A percentile compares a stretch with the other conserved stretches of the same genome.
Conservation (phyloP, 495 filamentous ascomycete genomes). For the Penicillium tannophilum region DNA sequence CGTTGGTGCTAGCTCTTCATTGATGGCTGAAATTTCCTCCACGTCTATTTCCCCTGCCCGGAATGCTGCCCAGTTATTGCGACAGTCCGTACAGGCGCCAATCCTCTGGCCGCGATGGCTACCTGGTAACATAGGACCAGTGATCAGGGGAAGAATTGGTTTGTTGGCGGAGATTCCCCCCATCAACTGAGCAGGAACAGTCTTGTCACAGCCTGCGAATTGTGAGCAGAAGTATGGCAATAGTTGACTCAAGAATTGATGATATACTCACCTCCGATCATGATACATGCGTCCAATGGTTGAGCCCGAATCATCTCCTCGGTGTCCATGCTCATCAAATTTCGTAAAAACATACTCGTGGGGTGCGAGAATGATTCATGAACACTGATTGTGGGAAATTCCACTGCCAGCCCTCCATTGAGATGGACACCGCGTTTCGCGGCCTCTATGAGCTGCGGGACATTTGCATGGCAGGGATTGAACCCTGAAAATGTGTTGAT, state of each 20-base stretch:
- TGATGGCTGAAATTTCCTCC: slow-evolving; percentile 66
- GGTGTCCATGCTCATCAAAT: slow-evolving; percentile 73
- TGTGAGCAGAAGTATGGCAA: slow-evolving; percentile 2
- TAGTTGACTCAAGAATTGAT: not conserved
- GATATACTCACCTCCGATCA: slow-evolving; percentile 59
- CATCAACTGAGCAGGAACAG: slow-evolving; percentile 68
- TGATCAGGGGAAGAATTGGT: slow-evolving; percentile 62
- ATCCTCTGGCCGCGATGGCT: slow-evolving; percentile 59
- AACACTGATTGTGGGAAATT: slow-evolving; percentile 68
- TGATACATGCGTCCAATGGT: slow-evolving; percentile 63
- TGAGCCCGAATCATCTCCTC: slow-evolving; percentile 71
- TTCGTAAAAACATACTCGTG: slow-evolving; percentile 69
- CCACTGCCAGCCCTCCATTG: slow-evolving; percentile 60
- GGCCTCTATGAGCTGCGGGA: slow-evolving; percentile 68
- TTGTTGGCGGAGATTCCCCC: slow-evolving; percentile 71
- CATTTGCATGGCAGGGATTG: slow-evolving; percentile 70
- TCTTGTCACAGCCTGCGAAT: slow-evolving; percentile 63
- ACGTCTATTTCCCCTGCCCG: slow-evolving; percentile 62
- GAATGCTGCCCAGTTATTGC: slow-evolving; percentile 68
- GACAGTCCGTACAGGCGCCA: slow-evolving; percentile 68
- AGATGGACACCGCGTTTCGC: slow-evolving; percentile 64
- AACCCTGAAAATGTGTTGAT: slow-evolving; percentile 67
- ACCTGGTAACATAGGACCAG: slow-evolving; percentile 70
- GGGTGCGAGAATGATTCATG: slow-evolving; percentile 64
- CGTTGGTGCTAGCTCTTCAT: slow-evolving; percentile 67